Evolutionary conservation across 306 rosid genomes (phyloP).

Genomic region (Prunus mongolica): DNA sequence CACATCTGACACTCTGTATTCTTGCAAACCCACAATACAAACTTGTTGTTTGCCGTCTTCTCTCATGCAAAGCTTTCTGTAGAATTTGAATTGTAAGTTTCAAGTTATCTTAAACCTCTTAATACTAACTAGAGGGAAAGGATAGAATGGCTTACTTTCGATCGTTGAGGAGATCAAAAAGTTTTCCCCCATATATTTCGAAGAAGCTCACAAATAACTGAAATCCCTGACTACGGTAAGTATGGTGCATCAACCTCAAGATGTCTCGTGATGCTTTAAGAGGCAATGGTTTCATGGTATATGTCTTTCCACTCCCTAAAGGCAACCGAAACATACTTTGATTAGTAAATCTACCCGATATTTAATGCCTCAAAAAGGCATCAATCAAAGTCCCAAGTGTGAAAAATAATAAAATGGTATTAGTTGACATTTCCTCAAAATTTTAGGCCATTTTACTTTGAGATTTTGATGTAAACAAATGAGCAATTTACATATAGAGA

Average conservation of each 20-base stretch:
- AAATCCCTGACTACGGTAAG: constrained; percentile 88
- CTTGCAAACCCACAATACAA: constrained; percentile 98
- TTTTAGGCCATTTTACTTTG: background rate
- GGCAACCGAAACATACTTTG: constrained; percentile 10
- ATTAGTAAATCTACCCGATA: background rate
- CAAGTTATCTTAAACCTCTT: constrained; percentile 16
- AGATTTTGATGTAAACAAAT: background rate
- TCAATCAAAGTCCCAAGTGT: background rate
- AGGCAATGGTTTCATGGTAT: constrained; percentile 95
- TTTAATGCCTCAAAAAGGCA: background rate
- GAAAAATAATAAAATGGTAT: background rate
- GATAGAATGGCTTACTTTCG: constrained; percentile 59
- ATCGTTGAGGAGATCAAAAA: constrained; percentile 93
- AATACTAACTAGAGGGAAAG: constrained; percentile 4
- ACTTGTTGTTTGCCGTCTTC: constrained; percentile 98
- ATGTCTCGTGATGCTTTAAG: constrained; percentile 93
- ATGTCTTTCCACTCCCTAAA: constrained; percentile 96
- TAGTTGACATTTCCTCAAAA: background rate
- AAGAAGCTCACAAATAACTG: constrained; percentile 94
- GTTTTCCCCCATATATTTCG: constrained; percentile 97
- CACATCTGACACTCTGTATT: constrained; percentile 87
- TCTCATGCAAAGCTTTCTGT: constrained; percentile 97
- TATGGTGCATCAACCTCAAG: constrained; percentile 94
- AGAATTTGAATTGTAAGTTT: constrained; percentile 20
- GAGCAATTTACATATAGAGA: background rate